These are phyloP conservation scores for Phlegmacium glaucopus DNA, from an alignment of 768 basidiomycete genomes.

Conservation along the genomic window DNA sequence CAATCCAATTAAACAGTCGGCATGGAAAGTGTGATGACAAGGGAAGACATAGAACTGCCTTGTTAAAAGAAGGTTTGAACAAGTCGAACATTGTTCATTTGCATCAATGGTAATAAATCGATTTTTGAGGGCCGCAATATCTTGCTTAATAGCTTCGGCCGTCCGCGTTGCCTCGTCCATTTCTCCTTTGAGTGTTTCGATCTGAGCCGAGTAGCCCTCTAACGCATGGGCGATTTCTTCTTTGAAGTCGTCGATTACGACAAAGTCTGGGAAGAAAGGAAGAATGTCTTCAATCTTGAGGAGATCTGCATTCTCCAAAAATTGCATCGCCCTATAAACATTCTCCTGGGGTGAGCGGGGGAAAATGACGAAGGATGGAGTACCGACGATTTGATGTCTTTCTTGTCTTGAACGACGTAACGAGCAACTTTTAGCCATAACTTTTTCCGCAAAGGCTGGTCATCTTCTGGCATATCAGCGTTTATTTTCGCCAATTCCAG, in stretches of 20 bases:
- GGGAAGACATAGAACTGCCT: slow-evolving; percentile 99
- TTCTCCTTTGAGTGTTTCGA: slow-evolving; percentile 83
- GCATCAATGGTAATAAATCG: slow-evolving; percentile 92
- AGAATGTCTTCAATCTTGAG: slow-evolving; percentile 98
- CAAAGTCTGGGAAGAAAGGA: slow-evolving; percentile 99
- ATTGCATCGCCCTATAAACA: slow-evolving; percentile 82
- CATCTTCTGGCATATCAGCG: slow-evolving; percentile 93
- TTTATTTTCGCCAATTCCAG: slow-evolving; percentile 93
- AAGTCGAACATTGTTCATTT: slow-evolving; percentile 82
- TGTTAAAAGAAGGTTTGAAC: slow-evolving; percentile 70
- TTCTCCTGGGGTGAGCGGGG: too few relatives aligned
- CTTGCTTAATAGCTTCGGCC: slow-evolving; percentile 90
- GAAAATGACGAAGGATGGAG: slow-evolving; percentile 1
- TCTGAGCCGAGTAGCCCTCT: slow-evolving; percentile 91
- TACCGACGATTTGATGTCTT: slow-evolving; percentile 95
- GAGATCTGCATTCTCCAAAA: slow-evolving; percentile 90
- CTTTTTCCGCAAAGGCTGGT: slow-evolving; percentile 82
- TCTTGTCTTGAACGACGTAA: slow-evolving; percentile 96
- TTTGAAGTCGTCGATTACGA: slow-evolving; percentile 99
- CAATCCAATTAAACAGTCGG: slow-evolving; percentile 92
- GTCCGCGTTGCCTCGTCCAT: slow-evolving; percentile 95
- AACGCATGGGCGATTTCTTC: slow-evolving; percentile 96
- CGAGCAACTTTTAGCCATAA: slow-evolving; percentile 99
- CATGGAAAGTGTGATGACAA: slow-evolving; percentile 96
- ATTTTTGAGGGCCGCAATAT: slow-evolving; percentile 79